Base-by-base conservation (phyloP, 768 basidiomycete species). In the Leccinum variicolor region DNA sequence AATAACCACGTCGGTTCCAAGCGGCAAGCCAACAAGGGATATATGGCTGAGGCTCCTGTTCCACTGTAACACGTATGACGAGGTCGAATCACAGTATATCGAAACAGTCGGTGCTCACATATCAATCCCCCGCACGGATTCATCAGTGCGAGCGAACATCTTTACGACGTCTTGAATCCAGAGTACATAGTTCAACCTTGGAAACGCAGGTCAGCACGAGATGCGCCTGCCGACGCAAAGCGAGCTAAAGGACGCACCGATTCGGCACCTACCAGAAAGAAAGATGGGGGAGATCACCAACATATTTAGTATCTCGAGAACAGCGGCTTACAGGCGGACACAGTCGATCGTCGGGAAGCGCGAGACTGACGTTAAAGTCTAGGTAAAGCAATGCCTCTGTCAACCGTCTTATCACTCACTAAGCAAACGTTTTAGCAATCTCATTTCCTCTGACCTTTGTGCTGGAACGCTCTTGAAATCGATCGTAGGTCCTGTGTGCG, bases 11-110 rank as follows among this genome's bases (percentile, higher is more conserved):
- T 68, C 6, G 76, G 67, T 46, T 83, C 73, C 34, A 83, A 63
- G 2, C 76, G 75, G 62, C 86, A 87, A 0, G 78, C 83, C 0
- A 98, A 76, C 1, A 98, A 76, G 0, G 95, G 88, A 62, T 97
- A 98, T 55, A 98, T 92, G 1, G 85, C 89, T 0, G 91, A 91
- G 47, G 94, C 87, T 0, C 96, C 96, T 8, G 94, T 96, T 21
- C 96, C 96, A 39, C 93, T 92, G 61, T 17, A 21, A 26, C 10
- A 15, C 29, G 2, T 4, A 34, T 9, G 36, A 39, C 31, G 3
- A 60, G 47, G 39, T 11, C 34, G 14, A 33, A 31, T 39, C 36
- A 64, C 36, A n/a, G 25, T 25, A 14, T 53, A 26, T 11, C 1
- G 29, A 31, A 48, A 14, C 28, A 2, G 6, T 48, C 6, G 13